Conservation (phyloP, 1,284 basidiomycete species). For the Anthracocystis panici-leucophaei region DNA sequence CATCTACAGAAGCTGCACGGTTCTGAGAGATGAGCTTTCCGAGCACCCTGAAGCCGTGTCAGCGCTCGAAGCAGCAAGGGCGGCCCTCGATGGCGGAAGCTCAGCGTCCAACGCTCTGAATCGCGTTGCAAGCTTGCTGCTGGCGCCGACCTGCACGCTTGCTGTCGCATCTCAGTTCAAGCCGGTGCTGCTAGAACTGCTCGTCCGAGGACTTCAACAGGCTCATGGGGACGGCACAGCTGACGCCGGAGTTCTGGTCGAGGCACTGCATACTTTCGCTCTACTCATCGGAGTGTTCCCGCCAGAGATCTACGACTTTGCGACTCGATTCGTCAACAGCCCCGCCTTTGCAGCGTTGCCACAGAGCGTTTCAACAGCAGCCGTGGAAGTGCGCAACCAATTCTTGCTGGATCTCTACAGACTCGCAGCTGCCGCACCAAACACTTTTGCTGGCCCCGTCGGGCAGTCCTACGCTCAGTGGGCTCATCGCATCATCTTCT, state of each 20-base stretch:
- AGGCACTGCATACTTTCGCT: constrained; percentile 29
- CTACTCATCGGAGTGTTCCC: constrained; percentile 58
- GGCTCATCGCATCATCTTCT: constrained; percentile 37
- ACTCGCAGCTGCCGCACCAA: constrained; percentile 23
- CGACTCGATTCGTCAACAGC: constrained; percentile 36
- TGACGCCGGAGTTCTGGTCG: constrained; percentile 14
- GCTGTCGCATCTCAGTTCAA: constrained; percentile 60
- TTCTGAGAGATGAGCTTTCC: constrained; percentile 21
- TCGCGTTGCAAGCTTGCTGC: constrained; percentile 58
- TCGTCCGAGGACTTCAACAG: constrained; percentile 52
- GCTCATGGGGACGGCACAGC: constrained; percentile 9
- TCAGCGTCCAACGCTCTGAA: constrained; percentile 44
- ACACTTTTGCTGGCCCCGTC: constrained; percentile 11
- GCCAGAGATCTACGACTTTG: constrained; percentile 52
- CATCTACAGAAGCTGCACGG: constrained; percentile 19
- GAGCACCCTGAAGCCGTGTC: neutral
- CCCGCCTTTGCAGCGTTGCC: constrained; percentile 37
- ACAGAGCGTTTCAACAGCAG: constrained; percentile 8
- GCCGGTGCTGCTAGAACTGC: constrained; percentile 65
- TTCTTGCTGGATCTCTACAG: constrained; percentile 36
- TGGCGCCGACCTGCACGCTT: constrained; percentile 56
- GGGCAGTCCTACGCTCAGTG: constrained; percentile 16
- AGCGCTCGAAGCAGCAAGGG: neutral
- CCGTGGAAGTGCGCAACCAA: constrained; percentile 29
- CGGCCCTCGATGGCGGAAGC: constrained; percentile 13